These are phyloP conservation scores for Kwoniella sp. DNA, from an alignment of 768 basidiomycete species.

Conservation along the genomic window DNA sequence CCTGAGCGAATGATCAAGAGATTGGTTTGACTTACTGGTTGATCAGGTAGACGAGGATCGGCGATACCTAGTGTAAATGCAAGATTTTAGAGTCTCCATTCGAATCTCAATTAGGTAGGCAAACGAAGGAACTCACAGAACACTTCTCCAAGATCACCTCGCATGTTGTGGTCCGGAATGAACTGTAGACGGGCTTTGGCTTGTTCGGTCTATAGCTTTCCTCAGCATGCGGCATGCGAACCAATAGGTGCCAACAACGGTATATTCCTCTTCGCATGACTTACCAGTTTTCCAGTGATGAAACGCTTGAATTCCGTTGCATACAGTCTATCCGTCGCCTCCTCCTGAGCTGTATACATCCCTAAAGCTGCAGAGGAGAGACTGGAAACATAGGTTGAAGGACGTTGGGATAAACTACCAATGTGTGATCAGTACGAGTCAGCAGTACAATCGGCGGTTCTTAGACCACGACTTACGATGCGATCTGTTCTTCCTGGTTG, in stretches of 20 bases:
- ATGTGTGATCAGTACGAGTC: too few relatives aligned
- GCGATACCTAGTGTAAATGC: conserved; percentile 21
- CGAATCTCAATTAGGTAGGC: too few relatives aligned
- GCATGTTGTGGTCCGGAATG: conserved; percentile 17
- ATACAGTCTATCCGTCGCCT: conserved; percentile 23
- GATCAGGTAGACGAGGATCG: conserved; percentile 29
- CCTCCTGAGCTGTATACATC: conserved; percentile 17
- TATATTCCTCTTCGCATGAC: not conserved
- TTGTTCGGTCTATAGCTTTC: conserved; percentile 21
- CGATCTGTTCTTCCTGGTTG: not conserved
- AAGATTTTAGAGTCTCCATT: too few relatives aligned
- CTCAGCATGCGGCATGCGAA: not conserved
- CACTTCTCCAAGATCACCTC: conserved; percentile 34
- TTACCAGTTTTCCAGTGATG: conserved; percentile 29
- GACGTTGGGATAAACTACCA: too few relatives aligned
- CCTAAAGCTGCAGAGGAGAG: conserved; percentile 13
- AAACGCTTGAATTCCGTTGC: conserved; percentile 32
- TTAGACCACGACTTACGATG: conserved; percentile 9
- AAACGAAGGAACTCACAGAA: conserved; percentile 24
- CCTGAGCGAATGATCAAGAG: too few relatives aligned
- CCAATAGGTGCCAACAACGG: not conserved
- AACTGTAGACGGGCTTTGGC: conserved; percentile 24
- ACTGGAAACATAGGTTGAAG: not conserved
- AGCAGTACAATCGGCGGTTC: too few relatives aligned
- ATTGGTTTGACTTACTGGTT: conserved; percentile 16